Base-by-base conservation (phyloP, 2,329 filamentous ascomycete species). In the Cytospora mali region DNA sequence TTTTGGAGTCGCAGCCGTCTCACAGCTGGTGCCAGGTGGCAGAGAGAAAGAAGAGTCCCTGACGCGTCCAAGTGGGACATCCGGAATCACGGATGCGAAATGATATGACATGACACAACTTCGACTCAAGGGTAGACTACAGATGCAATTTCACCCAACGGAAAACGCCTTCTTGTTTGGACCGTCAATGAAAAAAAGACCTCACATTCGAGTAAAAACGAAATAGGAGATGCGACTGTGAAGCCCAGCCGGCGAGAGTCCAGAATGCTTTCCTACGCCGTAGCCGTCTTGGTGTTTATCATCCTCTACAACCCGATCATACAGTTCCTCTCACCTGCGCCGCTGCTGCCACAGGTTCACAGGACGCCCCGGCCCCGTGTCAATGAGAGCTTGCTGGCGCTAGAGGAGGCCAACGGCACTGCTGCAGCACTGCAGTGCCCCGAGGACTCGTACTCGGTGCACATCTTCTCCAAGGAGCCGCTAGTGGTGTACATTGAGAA, bases 401-500 rank as follows among this genome's bases (percentile, higher is more conserved):
- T 84, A 52, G 81, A 84, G 56, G 63, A 68, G 16, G 63, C 31
- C 7, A 66, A 70, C 48, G 75, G 75, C 23, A 67, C 67, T 28
- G n/a, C n/a, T n/a, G n/a, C n/a, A n/a, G n/a, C 57, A 25, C 68
- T 70, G 57, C 70, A 68, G 10, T 84, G 80, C 59, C 69, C 71
- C 0, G 68, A 73, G 1, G 76, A 82, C 62, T 66, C 74, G 2
- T 83, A 84, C 69, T 72, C 74, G 1, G 76, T 81, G 49, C 79
- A 81, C 61, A 74, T 85, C 27, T 70, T 81, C 61, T 82, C 76
- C 51, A 76, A 78, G 59, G 79, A 79, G 61, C 83, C 83, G 23
- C 69, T 85, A 42, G 80, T 85, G 2, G 68, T 85, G 4, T 85
- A 85, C 64, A 72, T 85, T 14, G 81, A 84, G 71, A 74, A 78